Percentiles rank a stretch among this genome's conserved stretches.
Evolutionary conservation across 345 rosid genomes (phyloP).

Genomic region (Euphorbia pulcherrima): DNA sequence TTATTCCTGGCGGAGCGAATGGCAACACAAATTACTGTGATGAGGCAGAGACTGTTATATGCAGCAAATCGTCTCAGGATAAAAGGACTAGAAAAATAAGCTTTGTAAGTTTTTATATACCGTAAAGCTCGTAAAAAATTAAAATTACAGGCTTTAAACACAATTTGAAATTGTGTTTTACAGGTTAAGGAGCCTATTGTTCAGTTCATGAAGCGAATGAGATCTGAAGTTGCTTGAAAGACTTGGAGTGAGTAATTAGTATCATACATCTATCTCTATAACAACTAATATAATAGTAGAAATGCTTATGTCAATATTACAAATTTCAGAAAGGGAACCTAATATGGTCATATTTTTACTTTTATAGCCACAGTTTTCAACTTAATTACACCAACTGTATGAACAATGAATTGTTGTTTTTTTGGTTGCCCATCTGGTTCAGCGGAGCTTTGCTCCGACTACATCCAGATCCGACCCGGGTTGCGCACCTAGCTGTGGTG

Average conservation of each 20-base stretch:
- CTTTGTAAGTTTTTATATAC: constrained; percentile 45
- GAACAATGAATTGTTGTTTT: too few relatives aligned
- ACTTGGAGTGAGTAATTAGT: background rate
- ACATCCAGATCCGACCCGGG: too few relatives aligned
- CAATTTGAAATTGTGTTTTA: too few relatives aligned
- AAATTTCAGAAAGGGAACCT: background rate
- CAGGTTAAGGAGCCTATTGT: constrained; percentile 95
- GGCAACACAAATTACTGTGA: constrained; percentile 29
- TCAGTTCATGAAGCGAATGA: constrained; percentile 73
- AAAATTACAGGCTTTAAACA: too few relatives aligned
- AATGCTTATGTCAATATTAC: background rate
- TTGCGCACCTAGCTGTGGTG: too few relatives aligned
- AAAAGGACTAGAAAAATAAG: constrained; percentile 73
- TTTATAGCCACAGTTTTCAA: background rate
- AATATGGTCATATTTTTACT: background rate
- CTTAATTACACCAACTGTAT: constrained; percentile 1
- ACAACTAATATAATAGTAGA: background rate
- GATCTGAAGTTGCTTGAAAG: constrained; percentile 49
- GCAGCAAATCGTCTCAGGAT: constrained; percentile 61
- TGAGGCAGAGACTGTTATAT: constrained; percentile 35
- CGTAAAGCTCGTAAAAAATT: background rate
- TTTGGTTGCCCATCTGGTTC: too few relatives aligned
- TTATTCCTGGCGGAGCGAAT: constrained; percentile 39
- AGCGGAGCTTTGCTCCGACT: too few relatives aligned
- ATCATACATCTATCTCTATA: background rate